A percentile compares a stretch with the other conserved stretches of the same genome.
Conservation (phyloP, 768 basidiomycete species). For the Amanita phalloides region DNA sequence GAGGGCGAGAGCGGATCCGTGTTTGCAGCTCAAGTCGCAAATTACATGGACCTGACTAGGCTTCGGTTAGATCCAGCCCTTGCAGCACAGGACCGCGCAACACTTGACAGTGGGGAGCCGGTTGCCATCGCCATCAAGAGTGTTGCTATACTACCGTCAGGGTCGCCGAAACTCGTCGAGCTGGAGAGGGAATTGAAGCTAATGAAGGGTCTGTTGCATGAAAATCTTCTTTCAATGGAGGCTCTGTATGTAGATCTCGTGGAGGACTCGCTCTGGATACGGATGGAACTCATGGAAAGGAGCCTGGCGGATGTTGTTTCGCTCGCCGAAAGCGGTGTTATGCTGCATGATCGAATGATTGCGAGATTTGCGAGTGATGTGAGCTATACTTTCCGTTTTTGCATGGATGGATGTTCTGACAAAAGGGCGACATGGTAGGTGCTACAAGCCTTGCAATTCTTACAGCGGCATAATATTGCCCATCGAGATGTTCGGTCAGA, state of each 20-base stretch:
- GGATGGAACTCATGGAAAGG: constrained; percentile 87
- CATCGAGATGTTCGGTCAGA: constrained; percentile 83
- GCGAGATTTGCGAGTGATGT: constrained; percentile 74
- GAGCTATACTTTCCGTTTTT: constrained; percentile 18
- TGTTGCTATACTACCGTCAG: constrained; percentile 46
- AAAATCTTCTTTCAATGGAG: constrained; percentile 58
- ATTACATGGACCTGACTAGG: constrained; percentile 16
- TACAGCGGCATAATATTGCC: constrained; percentile 57
- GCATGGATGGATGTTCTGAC: constrained; percentile 2
- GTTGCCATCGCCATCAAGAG: constrained; percentile 70
- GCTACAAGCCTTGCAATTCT: constrained; percentile 52
- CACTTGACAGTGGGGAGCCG: constrained; percentile 19
- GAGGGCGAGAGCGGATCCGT: constrained; percentile 79
- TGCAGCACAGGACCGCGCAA: constrained; percentile 26
- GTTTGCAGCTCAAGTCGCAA: constrained; percentile 30
- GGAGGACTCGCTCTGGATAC: constrained; percentile 68
- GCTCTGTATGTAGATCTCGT: constrained; percentile 57
- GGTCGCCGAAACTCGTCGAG: constrained; percentile 54
- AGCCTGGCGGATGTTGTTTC: constrained; percentile 75
- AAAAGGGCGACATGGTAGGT: constrained; percentile 29
- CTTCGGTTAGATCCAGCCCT: constrained; percentile 29
- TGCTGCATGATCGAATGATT: constrained; percentile 57
- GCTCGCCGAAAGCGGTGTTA: constrained; percentile 48
- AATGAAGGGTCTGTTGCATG: constrained; percentile 46
- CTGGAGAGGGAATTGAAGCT: constrained; percentile 50